Evolutionary conservation across 1,284 basidiomycete species (phyloP).

Genomic region (Inonotus hispidus): DNA sequence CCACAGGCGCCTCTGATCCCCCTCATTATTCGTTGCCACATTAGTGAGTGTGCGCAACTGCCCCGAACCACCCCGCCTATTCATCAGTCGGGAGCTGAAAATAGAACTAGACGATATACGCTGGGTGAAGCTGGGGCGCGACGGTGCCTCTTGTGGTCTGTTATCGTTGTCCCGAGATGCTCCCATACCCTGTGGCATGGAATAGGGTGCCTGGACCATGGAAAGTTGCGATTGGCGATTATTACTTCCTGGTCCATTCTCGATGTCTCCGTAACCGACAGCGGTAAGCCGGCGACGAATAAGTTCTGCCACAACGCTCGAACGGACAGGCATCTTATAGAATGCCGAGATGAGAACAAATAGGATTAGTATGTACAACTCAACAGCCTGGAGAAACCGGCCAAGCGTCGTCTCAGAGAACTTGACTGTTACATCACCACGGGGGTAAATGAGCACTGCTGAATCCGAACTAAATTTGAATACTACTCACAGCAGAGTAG

Average conservation of each 20-base stretch:
- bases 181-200: neutral
- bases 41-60: conserved; percentile 27
- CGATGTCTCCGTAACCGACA: conserved; percentile 15
- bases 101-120: conserved; percentile 16
- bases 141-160: neutral
- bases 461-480: neutral
- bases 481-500: conserved; percentile 50
- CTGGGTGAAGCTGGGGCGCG: conserved; percentile 11
- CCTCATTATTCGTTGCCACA: conserved; percentile 21
- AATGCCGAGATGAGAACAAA: conserved; percentile 50
- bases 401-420: conserved; percentile 67
- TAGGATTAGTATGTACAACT: conserved; percentile 59
- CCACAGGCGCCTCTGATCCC: conserved; percentile 33
- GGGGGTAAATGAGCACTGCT: neutral
- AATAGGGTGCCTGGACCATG: conserved; percentile 13
- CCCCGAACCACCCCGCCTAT: conserved; percentile 6
- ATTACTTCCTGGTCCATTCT: neutral
- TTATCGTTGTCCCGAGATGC: conserved; percentile 1
- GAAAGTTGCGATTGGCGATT: conserved; percentile 8
- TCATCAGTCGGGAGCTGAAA: conserved; percentile 14
- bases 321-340: conserved; percentile 28
- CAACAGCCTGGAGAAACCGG: conserved; percentile 62
- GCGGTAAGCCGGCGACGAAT: conserved; percentile 17
- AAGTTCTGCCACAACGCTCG: conserved; percentile 23
- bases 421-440: conserved; percentile 39